Evolutionary conservation across 225 moss, liverwort and hornwort species (phyloP), one percentile per base, ranked within the genome.

Genomic region (Polytrichum formosum): DNA sequence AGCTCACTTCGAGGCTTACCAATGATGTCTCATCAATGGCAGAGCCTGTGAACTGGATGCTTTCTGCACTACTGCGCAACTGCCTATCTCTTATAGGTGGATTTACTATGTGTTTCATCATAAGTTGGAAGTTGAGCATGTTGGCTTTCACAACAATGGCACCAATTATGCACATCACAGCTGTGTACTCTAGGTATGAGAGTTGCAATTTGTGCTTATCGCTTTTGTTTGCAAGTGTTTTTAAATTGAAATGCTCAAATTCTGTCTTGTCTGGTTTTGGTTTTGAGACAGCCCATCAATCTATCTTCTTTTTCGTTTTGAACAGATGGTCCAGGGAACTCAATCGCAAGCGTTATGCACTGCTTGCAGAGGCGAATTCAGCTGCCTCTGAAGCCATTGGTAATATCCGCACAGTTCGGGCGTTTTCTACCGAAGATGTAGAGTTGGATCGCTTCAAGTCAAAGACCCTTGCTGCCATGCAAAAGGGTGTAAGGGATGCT

Each of bases 91-190:
- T 98, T 7, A 1, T 78, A 6, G 98, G 98, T 75, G 94, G 94
- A 28, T 98, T 98, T 72, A 69, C 78, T 7, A 87, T 98, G 77
- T 98, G 98, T 69, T 98, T 98, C 67, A 73, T 88, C 28, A 98
- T 98, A 54, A 98, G 90, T 85, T 98, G 98, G 98, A 98, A 98
- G 81, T 80, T 98, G 27, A 98, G 98, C 75, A 98, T 98, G 98
- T 87, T 98, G 26, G 98, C 98, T 21, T 98, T 98, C 70, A 98
- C 94, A 60, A 98, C 98, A 74, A 98, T 98, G 98, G 92, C 98
- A 65, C 98, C 98, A 60, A 98, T 98, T 29, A 98, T 98, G 98
- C 98, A 98, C 54, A 98, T 98, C 28, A 98, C 98, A 1, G 98
- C 94, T 30, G 98, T 98, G 16, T 98, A 98, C 65, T 94, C 98